Base-by-base conservation (phyloP, 2,329 filamentous ascomycete genomes). In the Curvularia hawaiiensis region DNA sequence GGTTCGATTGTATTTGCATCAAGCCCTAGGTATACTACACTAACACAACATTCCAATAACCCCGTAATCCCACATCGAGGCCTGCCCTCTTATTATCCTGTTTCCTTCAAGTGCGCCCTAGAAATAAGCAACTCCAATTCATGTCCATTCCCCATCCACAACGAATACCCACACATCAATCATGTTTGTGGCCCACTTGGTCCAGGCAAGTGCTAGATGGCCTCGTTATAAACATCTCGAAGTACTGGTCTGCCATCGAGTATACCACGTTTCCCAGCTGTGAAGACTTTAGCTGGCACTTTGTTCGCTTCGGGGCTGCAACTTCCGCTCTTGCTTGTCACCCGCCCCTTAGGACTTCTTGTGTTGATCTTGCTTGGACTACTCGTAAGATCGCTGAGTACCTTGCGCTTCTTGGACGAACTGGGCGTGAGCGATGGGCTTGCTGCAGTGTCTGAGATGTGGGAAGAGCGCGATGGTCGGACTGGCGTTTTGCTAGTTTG, bases 141-240 rank as follows among this genome's bases (percentile, higher is more conserved):
- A 38, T 18, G n/a, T 18, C 35, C 16, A 6, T 18, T 38, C 18
- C 14, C 33, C 7, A n/a, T 9, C 16, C 16, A 18, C 16, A 18
- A 18, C 8, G 35, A 38, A 10, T 38, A 38, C 18, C 16, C 35
- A 18, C n/a, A 9, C n/a, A n/a, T 8, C 7, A 10, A 38, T 38
- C 16, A 16, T n/a, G n/a, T 38, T n/a, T 18, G 6, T 7, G 16
- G 16, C n/a, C 12, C 33, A 35, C 14, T 16, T 5, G 24, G 20
- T 8, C 22, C n/a, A 20, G 9, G 11, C 22, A 40, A 9, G 10
- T 24, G 24, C 24, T 48, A 60, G 9, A 68, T 54, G 28, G 69
- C 66, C 6, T 57, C 90, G 77, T 95, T 91, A 66, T 92, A 80
- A 62, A 97, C 87, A 80, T 94, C 89, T 71, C 85, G 85, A 70